Conservation (phyloP, 2,329 filamentous ascomycete species). For the Thelonectria blattea region DNA sequence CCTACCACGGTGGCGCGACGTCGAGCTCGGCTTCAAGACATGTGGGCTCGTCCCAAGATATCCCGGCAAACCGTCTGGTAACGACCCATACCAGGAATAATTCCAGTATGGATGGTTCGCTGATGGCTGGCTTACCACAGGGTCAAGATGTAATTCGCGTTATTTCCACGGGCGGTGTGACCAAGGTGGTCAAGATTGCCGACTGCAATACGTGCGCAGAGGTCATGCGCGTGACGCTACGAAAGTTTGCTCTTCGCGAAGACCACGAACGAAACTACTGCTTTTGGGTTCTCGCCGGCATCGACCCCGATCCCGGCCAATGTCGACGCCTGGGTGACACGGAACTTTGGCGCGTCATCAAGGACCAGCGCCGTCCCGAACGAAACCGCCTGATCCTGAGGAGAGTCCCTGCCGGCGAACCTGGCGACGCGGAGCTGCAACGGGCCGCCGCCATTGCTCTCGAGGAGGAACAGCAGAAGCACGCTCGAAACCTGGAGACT, state of each 20-base stretch:
- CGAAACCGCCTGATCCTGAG: slow-evolving; percentile 88
- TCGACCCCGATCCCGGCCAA: slow-evolving; percentile 80
- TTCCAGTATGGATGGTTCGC: slow-evolving; percentile 83
- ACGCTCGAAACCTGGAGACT: slow-evolving; percentile 66
- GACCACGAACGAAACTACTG: slow-evolving; percentile 95
- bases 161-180: slow-evolving; percentile 89
- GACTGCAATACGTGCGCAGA: slow-evolving; percentile 92
- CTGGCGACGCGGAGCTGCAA: slow-evolving; percentile 84
- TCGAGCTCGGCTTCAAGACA: slow-evolving; percentile 59
- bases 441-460: slow-evolving; percentile 87
- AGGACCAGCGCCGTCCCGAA: slow-evolving; percentile 83
- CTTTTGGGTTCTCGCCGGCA: slow-evolving; percentile 89
- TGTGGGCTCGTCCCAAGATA: slow-evolving; percentile 68
- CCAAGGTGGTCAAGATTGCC: slow-evolving; percentile 92
- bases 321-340: slow-evolving; percentile 84
- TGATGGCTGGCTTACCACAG: slow-evolving; percentile 83
- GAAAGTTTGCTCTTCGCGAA: slow-evolving; percentile 86
- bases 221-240: slow-evolving; percentile 85
- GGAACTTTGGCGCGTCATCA: slow-evolving; percentile 90
- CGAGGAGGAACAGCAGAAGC: slow-evolving; percentile 81
- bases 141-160: slow-evolving; percentile 91
- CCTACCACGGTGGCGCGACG: slow-evolving; percentile 54
- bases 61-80: slow-evolving; percentile 67
- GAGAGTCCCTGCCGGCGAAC: slow-evolving; percentile 91
- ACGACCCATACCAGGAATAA: slow-evolving; percentile 77